A percentile compares a stretch with the other conserved stretches of the same genome.
These are phyloP conservation scores for Gymnopilus junonius DNA, from an alignment of 768 basidiomycete genomes.

Conservation along the genomic window DNA sequence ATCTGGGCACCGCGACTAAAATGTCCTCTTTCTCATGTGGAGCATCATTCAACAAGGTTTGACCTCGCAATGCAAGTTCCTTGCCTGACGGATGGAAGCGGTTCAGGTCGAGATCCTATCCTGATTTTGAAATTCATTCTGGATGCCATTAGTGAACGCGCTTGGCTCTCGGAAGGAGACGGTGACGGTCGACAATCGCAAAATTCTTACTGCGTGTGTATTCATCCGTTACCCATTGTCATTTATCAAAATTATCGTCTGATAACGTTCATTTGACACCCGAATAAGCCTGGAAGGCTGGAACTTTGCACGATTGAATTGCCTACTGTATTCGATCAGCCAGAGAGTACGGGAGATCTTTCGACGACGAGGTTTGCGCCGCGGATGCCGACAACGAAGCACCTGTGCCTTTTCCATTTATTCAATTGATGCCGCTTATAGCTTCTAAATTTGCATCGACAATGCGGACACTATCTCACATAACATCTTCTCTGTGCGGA, in stretches of 20 bases:
- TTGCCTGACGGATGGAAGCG: not conserved
- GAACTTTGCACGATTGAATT: not conserved
- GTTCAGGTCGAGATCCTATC: not conserved
- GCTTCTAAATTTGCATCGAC: not conserved
- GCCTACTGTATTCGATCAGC: not conserved
- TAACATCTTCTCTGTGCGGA: not conserved
- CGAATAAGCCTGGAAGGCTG: not conserved
- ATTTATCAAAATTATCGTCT: not conserved
- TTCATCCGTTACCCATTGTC: not conserved
- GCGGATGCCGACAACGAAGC: not conserved
- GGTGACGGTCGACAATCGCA: not conserved
- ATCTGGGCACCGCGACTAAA: not conserved
- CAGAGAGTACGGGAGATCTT: not conserved
- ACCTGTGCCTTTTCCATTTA: not conserved
- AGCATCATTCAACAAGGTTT: slow-evolving; percentile 23
- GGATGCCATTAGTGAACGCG: not conserved
- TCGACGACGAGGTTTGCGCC: not conserved
- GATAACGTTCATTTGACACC: not conserved
- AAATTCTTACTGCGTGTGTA: not conserved
- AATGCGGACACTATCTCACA: not conserved
- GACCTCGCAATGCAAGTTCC: not conserved
- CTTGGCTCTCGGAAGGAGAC: not conserved
- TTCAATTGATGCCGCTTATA: not conserved
- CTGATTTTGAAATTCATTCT: not conserved
- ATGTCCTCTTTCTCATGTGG: slow-evolving; percentile 25